Evolutionary conservation across 129 eudicot genomes (phyloP).

Genomic region (Dittrichia graveolens): DNA sequence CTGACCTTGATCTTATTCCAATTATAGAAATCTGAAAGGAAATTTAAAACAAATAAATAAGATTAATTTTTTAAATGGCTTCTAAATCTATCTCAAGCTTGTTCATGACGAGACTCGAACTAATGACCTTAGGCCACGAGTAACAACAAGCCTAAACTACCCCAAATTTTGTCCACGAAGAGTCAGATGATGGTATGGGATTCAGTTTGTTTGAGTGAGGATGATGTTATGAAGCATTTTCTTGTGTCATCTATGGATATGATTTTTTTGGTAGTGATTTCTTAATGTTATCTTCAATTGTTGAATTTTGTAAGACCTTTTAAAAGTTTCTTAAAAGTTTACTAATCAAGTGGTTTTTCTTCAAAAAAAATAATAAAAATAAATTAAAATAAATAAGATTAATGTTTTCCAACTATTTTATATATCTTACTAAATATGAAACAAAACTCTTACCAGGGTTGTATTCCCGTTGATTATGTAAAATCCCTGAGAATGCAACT

Average conservation of each 20-base stretch:
- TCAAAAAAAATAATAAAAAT: background rate
- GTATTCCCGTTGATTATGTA: conserved; percentile 52
- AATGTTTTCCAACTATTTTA: background rate
- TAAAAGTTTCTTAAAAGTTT: background rate
- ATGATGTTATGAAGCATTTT: conserved; percentile 16
- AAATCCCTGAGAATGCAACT: conserved; percentile 81
- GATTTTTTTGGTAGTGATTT: conserved; percentile 22
- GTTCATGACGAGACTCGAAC: no score
- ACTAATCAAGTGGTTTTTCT: background rate
- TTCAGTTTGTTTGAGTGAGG: conserved; percentile 32
- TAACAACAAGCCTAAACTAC: no score
- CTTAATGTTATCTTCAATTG: conserved; percentile 5
- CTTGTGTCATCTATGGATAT: conserved; percentile 17
- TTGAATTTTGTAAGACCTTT: conserved; percentile 24
- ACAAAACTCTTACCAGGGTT: conserved; percentile 60
- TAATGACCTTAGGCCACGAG: no score
- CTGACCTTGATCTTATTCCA: conserved; percentile 91
- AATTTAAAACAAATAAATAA: background rate
- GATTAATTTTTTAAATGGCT: no score
- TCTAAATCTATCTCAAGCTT: no score
- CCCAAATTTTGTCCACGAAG: no score
- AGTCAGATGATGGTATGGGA: conserved; percentile 9
- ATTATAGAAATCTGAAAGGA: conserved; percentile 68
- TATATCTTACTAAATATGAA: background rate
- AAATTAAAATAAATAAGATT: background rate